These are phyloP conservation scores for Erythrophleum ivorense DNA, from an alignment of 331 rosid species.

Conservation along the genomic window DNA sequence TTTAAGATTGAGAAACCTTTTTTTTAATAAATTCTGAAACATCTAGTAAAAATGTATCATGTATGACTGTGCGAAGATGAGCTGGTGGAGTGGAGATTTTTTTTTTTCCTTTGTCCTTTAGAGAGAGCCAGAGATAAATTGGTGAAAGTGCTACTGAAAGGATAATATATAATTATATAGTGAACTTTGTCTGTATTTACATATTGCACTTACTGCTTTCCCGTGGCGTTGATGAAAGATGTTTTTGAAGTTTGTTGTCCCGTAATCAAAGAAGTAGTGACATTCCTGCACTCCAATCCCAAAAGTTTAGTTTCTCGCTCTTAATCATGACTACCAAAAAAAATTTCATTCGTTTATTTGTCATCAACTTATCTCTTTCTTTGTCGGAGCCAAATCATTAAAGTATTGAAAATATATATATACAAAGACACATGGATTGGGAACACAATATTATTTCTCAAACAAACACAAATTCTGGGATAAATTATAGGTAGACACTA, in stretches of 20 bases:
- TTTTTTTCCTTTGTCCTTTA: no score
- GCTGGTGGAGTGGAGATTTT: no score
- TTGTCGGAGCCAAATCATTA: not conserved
- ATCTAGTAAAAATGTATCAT: no score
- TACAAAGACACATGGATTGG: not conserved
- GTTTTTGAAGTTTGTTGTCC: conserved; percentile 44
- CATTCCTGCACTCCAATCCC: conserved; percentile 46
- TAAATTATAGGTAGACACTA: not conserved
- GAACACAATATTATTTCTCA: no score
- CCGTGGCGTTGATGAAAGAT: conserved; percentile 36
- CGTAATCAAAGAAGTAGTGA: conserved; percentile 44
- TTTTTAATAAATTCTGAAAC: not conserved
- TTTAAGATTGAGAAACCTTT: not conserved
- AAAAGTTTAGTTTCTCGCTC: not conserved
- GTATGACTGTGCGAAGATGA: no score
- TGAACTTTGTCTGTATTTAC: not conserved
- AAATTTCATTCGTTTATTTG: not conserved
- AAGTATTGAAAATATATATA: not conserved
- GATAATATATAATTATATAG: not conserved
- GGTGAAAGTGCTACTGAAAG: not conserved
- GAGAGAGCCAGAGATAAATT: no score
- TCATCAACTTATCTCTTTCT: not conserved
- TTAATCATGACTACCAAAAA: not conserved
- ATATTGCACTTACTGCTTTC: conserved; percentile 51
- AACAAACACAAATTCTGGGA: no score